Percentiles rank a stretch among this genome's conserved stretches.
Evolutionary conservation across 2,329 filamentous ascomycete genomes (phyloP).

Genomic region (Colletotrichum limetticola): DNA sequence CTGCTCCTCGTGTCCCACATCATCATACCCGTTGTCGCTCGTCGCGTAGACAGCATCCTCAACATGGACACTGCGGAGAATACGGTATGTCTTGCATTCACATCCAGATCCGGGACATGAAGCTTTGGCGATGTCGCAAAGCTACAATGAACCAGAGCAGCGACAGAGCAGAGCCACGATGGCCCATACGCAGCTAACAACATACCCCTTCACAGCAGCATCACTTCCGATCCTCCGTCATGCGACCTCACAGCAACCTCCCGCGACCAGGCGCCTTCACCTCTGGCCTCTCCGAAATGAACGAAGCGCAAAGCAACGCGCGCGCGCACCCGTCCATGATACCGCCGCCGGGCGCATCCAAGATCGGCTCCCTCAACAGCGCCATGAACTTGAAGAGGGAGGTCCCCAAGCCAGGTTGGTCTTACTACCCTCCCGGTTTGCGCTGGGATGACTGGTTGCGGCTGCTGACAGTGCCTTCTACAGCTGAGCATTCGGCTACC

Average conservation of each 20-base stretch:
- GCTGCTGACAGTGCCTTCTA: conserved; percentile 26
- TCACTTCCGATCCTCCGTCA: conserved; percentile 39
- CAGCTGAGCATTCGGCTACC: conserved; percentile 60
- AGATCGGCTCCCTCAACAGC: conserved; percentile 41
- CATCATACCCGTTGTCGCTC: conserved; percentile 29
- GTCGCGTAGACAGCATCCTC: conserved; percentile 40
- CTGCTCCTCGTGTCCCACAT: conserved; percentile 49
- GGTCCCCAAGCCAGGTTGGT: conserved; percentile 55
- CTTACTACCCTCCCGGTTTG: conserved; percentile 26
- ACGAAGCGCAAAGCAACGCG: conserved; percentile 70
- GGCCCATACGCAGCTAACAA: not conserved
- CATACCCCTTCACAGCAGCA: conserved; percentile 4
- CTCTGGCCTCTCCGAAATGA: conserved; percentile 62
- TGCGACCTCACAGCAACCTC: conserved; percentile 37
- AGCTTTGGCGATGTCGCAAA: not conserved
- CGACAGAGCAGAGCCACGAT: not conserved
- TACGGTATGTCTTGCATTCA: conserved; percentile 41
- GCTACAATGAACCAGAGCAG: not conserved
- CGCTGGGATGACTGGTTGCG: not conserved
- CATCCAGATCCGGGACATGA: not conserved
- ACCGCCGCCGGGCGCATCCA: conserved; percentile 46
- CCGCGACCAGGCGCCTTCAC: conserved; percentile 37
- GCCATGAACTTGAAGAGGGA: conserved; percentile 66
- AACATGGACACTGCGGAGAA: conserved; percentile 50
- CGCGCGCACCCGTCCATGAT: conserved; percentile 57